Percentiles rank a stretch among this genome's conserved stretches.
These are phyloP conservation scores for Auricularia sp. DNA, from an alignment of 768 basidiomycete genomes.

Conservation along the genomic window DNA sequence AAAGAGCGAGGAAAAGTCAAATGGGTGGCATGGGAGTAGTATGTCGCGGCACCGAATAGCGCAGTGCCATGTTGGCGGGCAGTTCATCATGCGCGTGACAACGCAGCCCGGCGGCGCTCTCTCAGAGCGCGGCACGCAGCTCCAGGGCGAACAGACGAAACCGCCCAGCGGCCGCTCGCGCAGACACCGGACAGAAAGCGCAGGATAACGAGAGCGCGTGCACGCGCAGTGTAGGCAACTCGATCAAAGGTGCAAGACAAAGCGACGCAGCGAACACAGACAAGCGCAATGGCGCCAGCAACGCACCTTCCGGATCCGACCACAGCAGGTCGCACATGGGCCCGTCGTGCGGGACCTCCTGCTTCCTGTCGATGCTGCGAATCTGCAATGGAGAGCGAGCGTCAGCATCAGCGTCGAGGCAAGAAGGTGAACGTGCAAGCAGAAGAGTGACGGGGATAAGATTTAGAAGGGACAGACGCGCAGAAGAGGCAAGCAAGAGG, in stretches of 20 bases:
- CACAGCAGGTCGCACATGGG: constrained; percentile 98
- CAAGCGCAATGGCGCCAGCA: neutral
- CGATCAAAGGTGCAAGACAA: too few species aligned
- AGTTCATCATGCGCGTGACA: too few species aligned
- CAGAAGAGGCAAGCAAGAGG: neutral
- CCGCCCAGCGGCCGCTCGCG: too few species aligned
- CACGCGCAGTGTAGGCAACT: neutral
- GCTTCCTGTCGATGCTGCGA: constrained; percentile 87
- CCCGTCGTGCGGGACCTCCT: constrained; percentile 97
- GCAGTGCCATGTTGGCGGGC: neutral
- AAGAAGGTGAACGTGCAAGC: constrained; percentile 6
- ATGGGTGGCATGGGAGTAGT: too few species aligned
- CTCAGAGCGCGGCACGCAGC: too few species aligned
- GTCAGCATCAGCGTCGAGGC: too few species aligned
- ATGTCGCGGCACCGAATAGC: neutral
- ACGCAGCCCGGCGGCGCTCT: too few species aligned
- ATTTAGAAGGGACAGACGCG: too few species aligned
- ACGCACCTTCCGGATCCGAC: constrained; percentile 94
- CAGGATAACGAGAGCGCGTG: neutral
- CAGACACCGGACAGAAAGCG: too few species aligned
- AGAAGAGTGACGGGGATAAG: constrained; percentile 9
- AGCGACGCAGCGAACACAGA: too few species aligned
- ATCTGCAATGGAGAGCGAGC: constrained; percentile 37
- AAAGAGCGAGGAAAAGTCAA: neutral
- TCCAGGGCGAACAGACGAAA: too few species aligned